phyloP scores from a whole-genome alignment of 345 rosid species.

The Citrus australasica region DNA sequence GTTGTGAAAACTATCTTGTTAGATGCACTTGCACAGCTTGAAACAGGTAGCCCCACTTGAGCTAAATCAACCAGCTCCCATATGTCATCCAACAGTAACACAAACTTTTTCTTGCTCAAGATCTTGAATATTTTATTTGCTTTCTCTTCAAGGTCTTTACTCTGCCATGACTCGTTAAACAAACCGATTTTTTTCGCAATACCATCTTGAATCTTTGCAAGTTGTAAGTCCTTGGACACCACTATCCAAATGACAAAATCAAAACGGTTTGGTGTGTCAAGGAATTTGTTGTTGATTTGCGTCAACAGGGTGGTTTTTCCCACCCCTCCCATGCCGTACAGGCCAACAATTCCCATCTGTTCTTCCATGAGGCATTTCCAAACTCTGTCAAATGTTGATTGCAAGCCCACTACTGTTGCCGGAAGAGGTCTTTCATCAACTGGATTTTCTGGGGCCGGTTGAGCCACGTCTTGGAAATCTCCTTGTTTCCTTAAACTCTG shows the following conservation, averaged over 20 bases:
- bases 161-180: slow-evolving; percentile 2
- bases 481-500: not conserved
- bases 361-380: slow-evolving; percentile 5
- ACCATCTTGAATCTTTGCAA: slow-evolving; percentile 4
- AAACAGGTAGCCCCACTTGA: slow-evolving; percentile 8
- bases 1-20: slow-evolving; percentile 1
- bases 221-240: not conserved
- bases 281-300: slow-evolving; percentile 8
- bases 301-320: slow-evolving; percentile 16
- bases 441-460: not conserved
- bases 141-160: not conserved
- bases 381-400: not conserved
- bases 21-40: not conserved
- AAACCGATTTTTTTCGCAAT: not conserved
- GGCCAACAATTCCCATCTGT: not conserved
- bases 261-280: not conserved
- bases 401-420: not conserved
- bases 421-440: slow-evolving; percentile 9
- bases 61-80: slow-evolving; percentile 6
- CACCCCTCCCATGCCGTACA: slow-evolving; percentile 19
- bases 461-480: not conserved
- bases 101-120: not conserved
- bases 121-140: slow-evolving; percentile 1
- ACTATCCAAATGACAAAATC: slow-evolving; percentile 10
- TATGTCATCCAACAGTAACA: slow-evolving; percentile 2